Base-by-base conservation (phyloP, 345 rosid species). In the Nasturtium officinale region DNA sequence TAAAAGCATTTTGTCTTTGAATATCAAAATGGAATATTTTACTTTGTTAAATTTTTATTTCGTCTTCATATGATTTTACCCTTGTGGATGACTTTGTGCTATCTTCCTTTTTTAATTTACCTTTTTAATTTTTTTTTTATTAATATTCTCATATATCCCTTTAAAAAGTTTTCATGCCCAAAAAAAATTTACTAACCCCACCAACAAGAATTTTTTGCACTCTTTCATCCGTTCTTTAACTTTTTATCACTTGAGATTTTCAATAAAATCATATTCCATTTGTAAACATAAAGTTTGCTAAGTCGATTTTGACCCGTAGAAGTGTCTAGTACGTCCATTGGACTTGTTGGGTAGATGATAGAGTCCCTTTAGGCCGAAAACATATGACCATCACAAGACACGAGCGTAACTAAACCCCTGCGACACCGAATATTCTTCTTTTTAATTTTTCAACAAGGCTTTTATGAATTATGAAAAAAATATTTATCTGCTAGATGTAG, bases 21-120 rank as follows among this genome's bases (percentile, higher is more conserved):
- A 74, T 48, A 74, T 66, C 43, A 67, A 47, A 67, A 50, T 60
- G 62, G 74, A 67, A 75, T 75, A 67, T 67, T 17, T 67, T 21
- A 60, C 73, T 75, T 75, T 42, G 56, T 67, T 75, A 55, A 51
- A 51, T 40, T 43, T 53, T 66, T n/a, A 15, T 30, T 56, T 58
- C 38, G 42, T 56, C 61, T 26, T 74, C 60, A 33, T 67, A 18
- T 74, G 60, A 65, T 65, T 57, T 57, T 57, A 57, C 65, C 65
- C 72, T 46, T 57, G 67, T 37, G 26, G 56, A 65, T 38, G 73
- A 66, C 73, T 74, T 48, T 67, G 67, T 67, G 67, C 28, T 18
- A 59, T 59, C 18, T 48, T 50, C 25, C 53, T 45, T 55, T 15
- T 37, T 2, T 9, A 11, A 3, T 45, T 64, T 11, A 47, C 48